Evolutionary conservation across 805 yeast species (phyloP).

Genomic region (Nakazawaea molendinolei): DNA sequence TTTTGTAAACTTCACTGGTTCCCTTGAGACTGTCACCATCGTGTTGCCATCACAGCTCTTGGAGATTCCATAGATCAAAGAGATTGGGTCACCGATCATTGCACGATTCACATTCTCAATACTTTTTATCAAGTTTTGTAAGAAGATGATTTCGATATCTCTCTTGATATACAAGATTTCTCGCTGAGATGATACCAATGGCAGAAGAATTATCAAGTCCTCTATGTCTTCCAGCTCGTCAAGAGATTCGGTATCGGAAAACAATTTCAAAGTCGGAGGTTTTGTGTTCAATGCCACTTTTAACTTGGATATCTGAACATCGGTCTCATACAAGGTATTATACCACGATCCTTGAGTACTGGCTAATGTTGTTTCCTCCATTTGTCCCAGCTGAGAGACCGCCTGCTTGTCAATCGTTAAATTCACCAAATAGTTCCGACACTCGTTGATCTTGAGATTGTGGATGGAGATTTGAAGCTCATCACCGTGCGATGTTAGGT

Average conservation of each 20-base stretch:
- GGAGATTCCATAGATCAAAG: constrained; percentile 9
- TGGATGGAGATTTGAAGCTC: neutral
- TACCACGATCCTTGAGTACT: constrained; percentile 1
- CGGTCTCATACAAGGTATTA: neutral
- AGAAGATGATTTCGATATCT: constrained; percentile 11
- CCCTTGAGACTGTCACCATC: neutral
- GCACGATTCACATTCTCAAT: neutral
- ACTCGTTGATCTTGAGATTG: constrained; percentile 1
- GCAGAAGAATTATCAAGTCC: constrained; percentile 8
- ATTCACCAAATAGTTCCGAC: neutral
- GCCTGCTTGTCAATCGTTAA: neutral
- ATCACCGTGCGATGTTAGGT: neutral
- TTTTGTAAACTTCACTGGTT: neutral
- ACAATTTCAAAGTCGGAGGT: neutral
- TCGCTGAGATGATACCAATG: constrained; percentile 10
- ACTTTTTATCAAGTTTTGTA: neutral
- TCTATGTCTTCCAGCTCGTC: too few species aligned
- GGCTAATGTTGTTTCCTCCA: neutral
- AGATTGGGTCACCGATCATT: neutral
- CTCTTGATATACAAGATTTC: constrained; percentile 9
- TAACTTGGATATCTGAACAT: neutral
- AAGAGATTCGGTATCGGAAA: too few species aligned
- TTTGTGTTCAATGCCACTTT: neutral
- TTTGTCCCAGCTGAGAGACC: neutral
- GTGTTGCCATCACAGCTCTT: constrained; percentile 7